These are phyloP conservation scores for Yamadazyma akitaensis DNA, from an alignment of 805 yeast genomes.

Conservation along the genomic window DNA sequence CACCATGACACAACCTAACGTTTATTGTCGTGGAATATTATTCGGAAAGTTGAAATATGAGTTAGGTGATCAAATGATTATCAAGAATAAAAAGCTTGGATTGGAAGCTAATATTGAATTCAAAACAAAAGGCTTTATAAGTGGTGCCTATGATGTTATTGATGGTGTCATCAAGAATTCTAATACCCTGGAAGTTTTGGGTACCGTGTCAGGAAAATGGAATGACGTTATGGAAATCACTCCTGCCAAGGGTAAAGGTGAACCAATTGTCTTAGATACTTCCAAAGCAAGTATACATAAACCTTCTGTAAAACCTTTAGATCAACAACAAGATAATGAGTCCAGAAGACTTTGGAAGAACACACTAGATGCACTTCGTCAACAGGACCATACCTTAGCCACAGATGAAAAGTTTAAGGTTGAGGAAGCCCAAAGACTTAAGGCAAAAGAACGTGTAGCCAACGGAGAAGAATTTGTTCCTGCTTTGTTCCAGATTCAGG, in stretches of 20 bases:
- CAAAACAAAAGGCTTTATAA: constrained; percentile 89
- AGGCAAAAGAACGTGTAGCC: constrained; percentile 70
- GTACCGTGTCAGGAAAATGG: constrained; percentile 87
- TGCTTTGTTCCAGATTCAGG: constrained; percentile 55
- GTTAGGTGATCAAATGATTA: constrained; percentile 85
- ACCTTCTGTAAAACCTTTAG: constrained; percentile 75
- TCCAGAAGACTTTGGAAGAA: constrained; percentile 80
- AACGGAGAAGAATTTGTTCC: constrained; percentile 82
- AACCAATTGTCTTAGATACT: constrained; percentile 46
- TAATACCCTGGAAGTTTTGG: constrained; percentile 49
- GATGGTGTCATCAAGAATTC: constrained; percentile 60
- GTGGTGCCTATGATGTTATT: constrained; percentile 89
- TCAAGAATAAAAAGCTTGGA: constrained; percentile 58
- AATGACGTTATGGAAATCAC: constrained; percentile 76
- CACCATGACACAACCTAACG: constrained; percentile 89
- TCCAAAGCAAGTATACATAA: constrained; percentile 45
- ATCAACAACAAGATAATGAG: constrained; percentile 78
- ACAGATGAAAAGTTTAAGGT: constrained; percentile 85
- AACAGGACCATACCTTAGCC: constrained; percentile 76
- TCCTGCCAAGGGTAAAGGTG: constrained; percentile 41
- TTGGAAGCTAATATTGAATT: constrained; percentile 82
- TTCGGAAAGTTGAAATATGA: constrained; percentile 89
- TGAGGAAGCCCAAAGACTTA: constrained; percentile 79
- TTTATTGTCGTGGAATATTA: constrained; percentile 89
- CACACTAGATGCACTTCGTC: constrained; percentile 77